phyloP scores from a whole-genome alignment of 78 protist species.

The Tieghemostelium lacteum region DNA sequence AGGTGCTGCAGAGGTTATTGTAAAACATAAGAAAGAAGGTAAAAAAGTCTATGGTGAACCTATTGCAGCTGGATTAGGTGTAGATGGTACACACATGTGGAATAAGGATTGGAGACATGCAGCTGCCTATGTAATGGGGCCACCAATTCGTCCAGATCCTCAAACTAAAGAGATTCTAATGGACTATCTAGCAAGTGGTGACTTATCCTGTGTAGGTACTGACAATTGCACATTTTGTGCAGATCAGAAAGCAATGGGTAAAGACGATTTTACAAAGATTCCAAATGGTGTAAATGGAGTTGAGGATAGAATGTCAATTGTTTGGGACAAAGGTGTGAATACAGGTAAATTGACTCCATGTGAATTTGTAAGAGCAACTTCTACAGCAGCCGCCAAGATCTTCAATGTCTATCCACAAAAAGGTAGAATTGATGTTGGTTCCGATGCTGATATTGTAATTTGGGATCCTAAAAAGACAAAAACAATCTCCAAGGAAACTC shows the following conservation, averaged over 20 bases:
- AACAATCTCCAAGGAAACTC: conserved; percentile 83
- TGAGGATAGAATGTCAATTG: conserved; percentile 92
- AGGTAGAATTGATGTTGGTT: conserved; percentile 90
- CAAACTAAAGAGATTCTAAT: conserved; percentile 81
- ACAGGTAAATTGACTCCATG: conserved; percentile 68
- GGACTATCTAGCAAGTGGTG: conserved; percentile 85
- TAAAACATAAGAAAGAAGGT: conserved; percentile 67
- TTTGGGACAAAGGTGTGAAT: conserved; percentile 88
- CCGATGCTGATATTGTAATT: conserved; percentile 91
- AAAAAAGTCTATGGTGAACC: conserved; percentile 88
- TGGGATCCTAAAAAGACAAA: conserved; percentile 87
- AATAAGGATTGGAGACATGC: conserved; percentile 92
- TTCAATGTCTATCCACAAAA: conserved; percentile 93
- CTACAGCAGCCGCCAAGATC: conserved; percentile 88
- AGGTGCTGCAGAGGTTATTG: conserved; percentile 85
- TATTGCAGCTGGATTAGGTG: conserved; percentile 92
- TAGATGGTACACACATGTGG: conserved; percentile 85
- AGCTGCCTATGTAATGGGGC: conserved; percentile 92
- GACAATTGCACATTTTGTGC: conserved; percentile 93
- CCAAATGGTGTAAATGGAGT: conserved; percentile 91
- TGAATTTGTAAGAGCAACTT: conserved; percentile 89
- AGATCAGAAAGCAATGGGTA: conserved; percentile 89
- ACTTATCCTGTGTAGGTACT: conserved; percentile 88
- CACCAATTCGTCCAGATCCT: conserved; percentile 94
- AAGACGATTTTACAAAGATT: conserved; percentile 89